Evolutionary conservation across 2,329 filamentous ascomycete genomes (phyloP).

Genomic region (Chaetomiaceae sp.): DNA sequence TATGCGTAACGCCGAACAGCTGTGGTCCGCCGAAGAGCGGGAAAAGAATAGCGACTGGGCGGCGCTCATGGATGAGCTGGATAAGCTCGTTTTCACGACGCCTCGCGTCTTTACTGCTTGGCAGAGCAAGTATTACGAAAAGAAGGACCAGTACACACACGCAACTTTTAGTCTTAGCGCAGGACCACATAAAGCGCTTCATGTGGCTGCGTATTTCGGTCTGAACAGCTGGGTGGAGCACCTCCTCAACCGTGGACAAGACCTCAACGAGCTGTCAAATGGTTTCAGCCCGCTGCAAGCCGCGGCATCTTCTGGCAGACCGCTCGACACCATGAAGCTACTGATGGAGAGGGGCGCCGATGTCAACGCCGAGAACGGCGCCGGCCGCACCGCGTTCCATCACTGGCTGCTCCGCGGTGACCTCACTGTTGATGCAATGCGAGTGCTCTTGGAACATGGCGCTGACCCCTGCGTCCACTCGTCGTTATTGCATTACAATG

Average conservation of each 20-base stretch:
- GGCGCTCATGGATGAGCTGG: slow-evolving; percentile 19
- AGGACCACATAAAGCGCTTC: slow-evolving; percentile 15
- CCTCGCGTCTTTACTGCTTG: slow-evolving; percentile 18
- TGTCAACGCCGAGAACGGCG: slow-evolving; percentile 15
- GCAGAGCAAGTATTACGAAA: slow-evolving; percentile 13
- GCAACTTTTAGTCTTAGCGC: too few relatives aligned
- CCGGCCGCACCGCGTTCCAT: slow-evolving; percentile 1
- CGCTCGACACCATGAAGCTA: slow-evolving; percentile 11
- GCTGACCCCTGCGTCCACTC: slow-evolving; percentile 3
- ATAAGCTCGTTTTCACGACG: slow-evolving; percentile 17
- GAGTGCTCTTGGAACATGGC: slow-evolving; percentile 13
- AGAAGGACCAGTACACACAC: background rate
- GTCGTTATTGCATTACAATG: background rate
- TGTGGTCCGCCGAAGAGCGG: slow-evolving; percentile 19
- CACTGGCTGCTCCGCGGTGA: slow-evolving; percentile 7
- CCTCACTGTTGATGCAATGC: background rate
- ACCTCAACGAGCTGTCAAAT: slow-evolving; percentile 9
- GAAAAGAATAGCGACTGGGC: slow-evolving; percentile 12
- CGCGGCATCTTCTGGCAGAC: slow-evolving; percentile 2
- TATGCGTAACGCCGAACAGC: slow-evolving; percentile 15
- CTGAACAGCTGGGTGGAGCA: slow-evolving; percentile 15
- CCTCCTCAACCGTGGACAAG: slow-evolving; percentile 14
- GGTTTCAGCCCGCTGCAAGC: slow-evolving; percentile 17
- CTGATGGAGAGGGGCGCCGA: slow-evolving; percentile 18
- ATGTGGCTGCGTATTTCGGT: slow-evolving; percentile 19